phyloP scores from a whole-genome alignment of 345 rosid genomes.

The Bruguiera gymnorhiza region DNA sequence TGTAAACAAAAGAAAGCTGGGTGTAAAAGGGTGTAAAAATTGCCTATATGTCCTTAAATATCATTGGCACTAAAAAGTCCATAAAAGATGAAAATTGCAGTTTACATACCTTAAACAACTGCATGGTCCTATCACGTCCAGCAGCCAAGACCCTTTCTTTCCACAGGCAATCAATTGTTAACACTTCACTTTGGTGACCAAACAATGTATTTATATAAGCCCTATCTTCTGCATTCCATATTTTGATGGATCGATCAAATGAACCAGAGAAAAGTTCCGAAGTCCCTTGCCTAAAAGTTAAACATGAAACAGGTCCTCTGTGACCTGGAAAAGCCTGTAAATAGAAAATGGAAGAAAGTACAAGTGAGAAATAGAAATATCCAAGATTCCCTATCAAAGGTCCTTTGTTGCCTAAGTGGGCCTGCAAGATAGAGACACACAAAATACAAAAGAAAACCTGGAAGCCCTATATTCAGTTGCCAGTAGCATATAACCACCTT shows the following conservation, averaged over 20 bases:
- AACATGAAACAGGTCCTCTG: slow-evolving; percentile 73
- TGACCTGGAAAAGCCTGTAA: slow-evolving; percentile 95
- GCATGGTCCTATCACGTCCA: slow-evolving; percentile 93
- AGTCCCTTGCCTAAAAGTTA: slow-evolving; percentile 81
- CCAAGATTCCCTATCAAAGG: background rate
- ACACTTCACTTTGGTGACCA: slow-evolving; percentile 85
- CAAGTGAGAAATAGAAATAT: slow-evolving; percentile 6
- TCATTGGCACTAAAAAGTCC: background rate
- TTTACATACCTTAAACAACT: slow-evolving; percentile 45
- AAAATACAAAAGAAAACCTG: no score
- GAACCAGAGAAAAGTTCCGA: slow-evolving; percentile 96
- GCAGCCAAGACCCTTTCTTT: slow-evolving; percentile 75
- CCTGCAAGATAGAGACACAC: no score
- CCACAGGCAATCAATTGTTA: slow-evolving; percentile 66
- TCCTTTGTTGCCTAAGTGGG: background rate
- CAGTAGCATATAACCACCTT: no score
- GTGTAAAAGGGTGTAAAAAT: background rate
- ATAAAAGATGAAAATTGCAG: background rate
- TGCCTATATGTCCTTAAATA: background rate
- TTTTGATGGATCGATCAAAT: slow-evolving; percentile 84
- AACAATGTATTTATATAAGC: slow-evolving; percentile 65
- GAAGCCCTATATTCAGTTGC: no score
- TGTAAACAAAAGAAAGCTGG: slow-evolving; percentile 1
- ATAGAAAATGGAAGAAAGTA: slow-evolving; percentile 18
- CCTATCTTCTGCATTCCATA: slow-evolving; percentile 91